Conservation (phyloP, 1,284 basidiomycete species). For the Moesziomyces sp. region DNA sequence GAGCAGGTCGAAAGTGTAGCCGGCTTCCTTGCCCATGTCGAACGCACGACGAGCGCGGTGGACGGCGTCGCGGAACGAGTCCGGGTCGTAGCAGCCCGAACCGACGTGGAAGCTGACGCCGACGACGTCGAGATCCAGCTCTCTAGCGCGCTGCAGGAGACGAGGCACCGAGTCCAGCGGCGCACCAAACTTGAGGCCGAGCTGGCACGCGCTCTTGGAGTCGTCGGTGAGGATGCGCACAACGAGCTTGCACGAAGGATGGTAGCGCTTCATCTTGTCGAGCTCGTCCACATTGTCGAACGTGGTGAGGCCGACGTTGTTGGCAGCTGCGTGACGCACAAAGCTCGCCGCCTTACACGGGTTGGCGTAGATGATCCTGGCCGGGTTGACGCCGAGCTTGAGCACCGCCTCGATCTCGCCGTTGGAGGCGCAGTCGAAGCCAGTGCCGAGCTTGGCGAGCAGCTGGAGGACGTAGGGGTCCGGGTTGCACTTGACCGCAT, state of each 20-base stretch:
- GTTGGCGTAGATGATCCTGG: conserved; percentile 95
- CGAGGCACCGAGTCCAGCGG: conserved; percentile 83
- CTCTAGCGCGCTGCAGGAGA: conserved; percentile 81
- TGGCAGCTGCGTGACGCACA: conserved; percentile 82
- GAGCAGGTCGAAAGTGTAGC: conserved; percentile 84
- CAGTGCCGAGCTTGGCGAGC: conserved; percentile 86
- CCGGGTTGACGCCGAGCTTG: conserved; percentile 72
- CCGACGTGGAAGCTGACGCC: conserved; percentile 99
- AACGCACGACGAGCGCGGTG: conserved; percentile 84
- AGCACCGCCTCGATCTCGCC: conserved; percentile 90
- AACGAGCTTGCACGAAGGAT: conserved; percentile 86
- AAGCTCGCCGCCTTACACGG: conserved; percentile 97
- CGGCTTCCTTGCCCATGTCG: conserved; percentile 83
- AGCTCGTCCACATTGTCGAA: conserved; percentile 98
- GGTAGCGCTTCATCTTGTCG: conserved; percentile 87
- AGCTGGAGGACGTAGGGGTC: conserved; percentile 92
- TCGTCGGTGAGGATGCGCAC: conserved; percentile 97
- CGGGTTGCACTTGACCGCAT: conserved; percentile 93
- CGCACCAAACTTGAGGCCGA: conserved; percentile 97
- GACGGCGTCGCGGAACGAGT: conserved; percentile 89
- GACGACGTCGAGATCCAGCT: conserved; percentile 85
- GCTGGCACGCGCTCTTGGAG: conserved; percentile 89
- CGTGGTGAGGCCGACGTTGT: conserved; percentile 90
- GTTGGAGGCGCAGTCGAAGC: conserved; percentile 98
- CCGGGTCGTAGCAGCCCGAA: conserved; percentile 92